Percentiles rank a stretch among this genome's conserved stretches.
phyloP scores from a whole-genome alignment of 805 yeast species.

The Metschnikowia orientalis region DNA sequence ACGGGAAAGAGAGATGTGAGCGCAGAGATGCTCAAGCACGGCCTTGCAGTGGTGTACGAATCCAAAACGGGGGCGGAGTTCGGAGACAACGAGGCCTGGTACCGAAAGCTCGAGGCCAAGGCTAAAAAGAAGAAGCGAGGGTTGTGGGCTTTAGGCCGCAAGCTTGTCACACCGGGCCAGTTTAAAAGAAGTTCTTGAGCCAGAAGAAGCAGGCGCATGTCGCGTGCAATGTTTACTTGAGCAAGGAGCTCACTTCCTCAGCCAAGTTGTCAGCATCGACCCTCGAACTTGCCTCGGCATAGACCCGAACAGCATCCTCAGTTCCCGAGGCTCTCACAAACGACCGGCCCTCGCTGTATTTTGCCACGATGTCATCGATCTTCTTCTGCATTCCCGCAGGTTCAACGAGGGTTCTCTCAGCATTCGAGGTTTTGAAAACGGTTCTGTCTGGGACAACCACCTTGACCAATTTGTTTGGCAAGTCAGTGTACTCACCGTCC shows the following conservation, averaged over 20 bases:
- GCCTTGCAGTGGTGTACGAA: conserved; percentile 86
- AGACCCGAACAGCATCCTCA: conserved; percentile 94
- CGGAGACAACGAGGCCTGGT: conserved; percentile 66
- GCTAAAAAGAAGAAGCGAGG: conserved; percentile 62
- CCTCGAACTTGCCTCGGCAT: conserved; percentile 72
- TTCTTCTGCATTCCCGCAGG: conserved; percentile 74
- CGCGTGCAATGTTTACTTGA: conserved; percentile 8
- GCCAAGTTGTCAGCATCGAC: conserved; percentile 30
- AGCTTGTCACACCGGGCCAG: conserved; percentile 69
- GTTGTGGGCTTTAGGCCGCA: conserved; percentile 57
- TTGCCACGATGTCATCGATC: conserved; percentile 61
- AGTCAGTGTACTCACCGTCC: conserved; percentile 73
- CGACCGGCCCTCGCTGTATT: conserved; percentile 64
- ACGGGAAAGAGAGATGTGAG: conserved; percentile 74
- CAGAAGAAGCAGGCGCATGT: too few species aligned
- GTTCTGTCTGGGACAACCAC: conserved; percentile 80
- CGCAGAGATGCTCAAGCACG: conserved; percentile 77
- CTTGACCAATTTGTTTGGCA: conserved; percentile 82
- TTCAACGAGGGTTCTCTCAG: conserved; percentile 74
- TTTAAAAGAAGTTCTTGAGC: conserved; percentile 61
- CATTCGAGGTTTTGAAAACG: conserved; percentile 78
- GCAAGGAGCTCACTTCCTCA: conserved; percentile 25
- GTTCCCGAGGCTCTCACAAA: conserved; percentile 98
- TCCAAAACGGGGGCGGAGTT: conserved; percentile 78
- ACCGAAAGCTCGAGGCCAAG: conserved; percentile 51